These are phyloP conservation scores for Blastobotrys capitulatus DNA, from an alignment of 1,139 yeast species.

Conservation along the genomic window DNA sequence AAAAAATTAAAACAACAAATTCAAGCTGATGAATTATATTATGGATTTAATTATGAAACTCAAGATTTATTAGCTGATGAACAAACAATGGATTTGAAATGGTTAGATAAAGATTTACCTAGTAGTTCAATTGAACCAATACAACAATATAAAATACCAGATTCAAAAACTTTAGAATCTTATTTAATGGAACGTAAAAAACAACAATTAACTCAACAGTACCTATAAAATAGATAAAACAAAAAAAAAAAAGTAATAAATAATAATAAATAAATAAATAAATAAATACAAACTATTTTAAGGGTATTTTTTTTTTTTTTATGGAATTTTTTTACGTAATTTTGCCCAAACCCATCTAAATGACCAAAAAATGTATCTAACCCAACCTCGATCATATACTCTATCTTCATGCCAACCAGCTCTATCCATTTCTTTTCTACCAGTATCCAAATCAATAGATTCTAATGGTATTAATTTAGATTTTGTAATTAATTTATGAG, in stretches of 20 bases:
- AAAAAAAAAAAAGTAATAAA: neutral
- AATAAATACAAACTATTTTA: neutral
- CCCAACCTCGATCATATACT: conserved; percentile 20
- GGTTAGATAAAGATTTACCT: neutral
- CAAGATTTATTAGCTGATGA: conserved; percentile 29
- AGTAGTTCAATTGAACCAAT: neutral
- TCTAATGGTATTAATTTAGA: conserved; percentile 54
- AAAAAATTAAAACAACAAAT: conserved; percentile 6
- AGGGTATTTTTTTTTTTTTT: no score
- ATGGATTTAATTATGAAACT: conserved; percentile 43
- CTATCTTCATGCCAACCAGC: conserved; percentile 37
- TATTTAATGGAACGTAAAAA: conserved; percentile 45
- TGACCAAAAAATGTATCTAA: neutral
- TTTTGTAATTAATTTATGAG: conserved; percentile 51
- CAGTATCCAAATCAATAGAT: conserved; percentile 69
- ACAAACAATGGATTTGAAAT: conserved; percentile 16
- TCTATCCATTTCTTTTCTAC: conserved; percentile 57
- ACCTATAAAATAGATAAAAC: neutral
- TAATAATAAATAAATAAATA: neutral
- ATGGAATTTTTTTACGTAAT: neutral
- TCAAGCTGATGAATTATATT: conserved; percentile 32
- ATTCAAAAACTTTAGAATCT: conserved; percentile 40
- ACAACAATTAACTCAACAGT: conserved; percentile 34
- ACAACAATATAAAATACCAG: conserved; percentile 12
- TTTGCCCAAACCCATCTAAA: neutral